Evolutionary conservation across 2,329 filamentous ascomycete genomes (phyloP).

Genomic region (Botryotinia convoluta): DNA sequence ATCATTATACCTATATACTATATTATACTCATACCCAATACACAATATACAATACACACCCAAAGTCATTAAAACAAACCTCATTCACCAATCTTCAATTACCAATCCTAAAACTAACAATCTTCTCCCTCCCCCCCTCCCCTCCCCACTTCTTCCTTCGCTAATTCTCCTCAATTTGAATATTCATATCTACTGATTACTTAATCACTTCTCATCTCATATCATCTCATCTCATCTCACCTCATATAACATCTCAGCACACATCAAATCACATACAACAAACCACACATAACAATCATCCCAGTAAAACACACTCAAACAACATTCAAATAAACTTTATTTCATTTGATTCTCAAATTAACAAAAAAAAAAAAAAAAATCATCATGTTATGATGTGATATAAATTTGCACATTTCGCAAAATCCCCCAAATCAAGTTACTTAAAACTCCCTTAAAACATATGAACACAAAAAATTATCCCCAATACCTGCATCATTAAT

Average conservation of each 20-base stretch:
- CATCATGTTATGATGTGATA: background rate
- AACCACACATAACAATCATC: background rate
- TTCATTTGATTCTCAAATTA: background rate
- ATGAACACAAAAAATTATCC: slow-evolving; percentile 1
- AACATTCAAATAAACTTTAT: background rate
- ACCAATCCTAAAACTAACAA: too few species aligned
- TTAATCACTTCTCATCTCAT: background rate
- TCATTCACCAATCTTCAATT: too few species aligned
- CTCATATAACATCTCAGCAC: background rate
- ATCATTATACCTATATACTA: too few species aligned
- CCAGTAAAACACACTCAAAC: background rate
- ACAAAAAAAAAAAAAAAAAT: background rate
- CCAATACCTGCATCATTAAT: slow-evolving; percentile 6
- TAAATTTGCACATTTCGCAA: background rate
- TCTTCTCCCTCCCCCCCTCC: too few species aligned
- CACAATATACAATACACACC: too few species aligned
- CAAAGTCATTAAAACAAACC: too few species aligned
- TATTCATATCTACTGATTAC: too few species aligned
- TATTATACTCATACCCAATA: too few species aligned
- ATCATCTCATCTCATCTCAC: background rate
- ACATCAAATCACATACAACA: background rate
- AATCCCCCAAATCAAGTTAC: background rate
- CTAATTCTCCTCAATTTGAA: too few species aligned
- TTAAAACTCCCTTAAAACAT: background rate
- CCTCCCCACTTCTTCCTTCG: too few species aligned